A percentile compares a stretch with the other conserved stretches of the same genome.
These are phyloP conservation scores for Urostyla sp. DNA, from an alignment of 73 alveolate species.

Conservation along the genomic window DNA sequence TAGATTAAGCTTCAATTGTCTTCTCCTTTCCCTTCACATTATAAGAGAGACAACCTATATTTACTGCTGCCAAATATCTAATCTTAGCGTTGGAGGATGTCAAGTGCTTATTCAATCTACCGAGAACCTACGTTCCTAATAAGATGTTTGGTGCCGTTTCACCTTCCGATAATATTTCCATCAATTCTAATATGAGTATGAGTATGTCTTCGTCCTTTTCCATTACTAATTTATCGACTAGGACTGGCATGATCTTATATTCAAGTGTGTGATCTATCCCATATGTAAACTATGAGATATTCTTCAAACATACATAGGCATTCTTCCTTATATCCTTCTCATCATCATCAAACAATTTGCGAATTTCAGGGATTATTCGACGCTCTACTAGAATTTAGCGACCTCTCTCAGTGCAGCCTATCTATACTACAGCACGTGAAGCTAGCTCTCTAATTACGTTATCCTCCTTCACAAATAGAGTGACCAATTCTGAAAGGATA, in stretches of 20 bases:
- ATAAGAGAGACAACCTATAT: conserved; percentile 67
- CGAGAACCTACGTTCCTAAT: conserved; percentile 64
- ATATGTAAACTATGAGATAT: conserved; percentile 57
- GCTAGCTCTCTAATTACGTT: conserved; percentile 72
- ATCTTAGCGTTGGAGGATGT: conserved; percentile 55
- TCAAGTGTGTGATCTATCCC: conserved; percentile 69
- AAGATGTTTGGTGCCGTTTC: conserved; percentile 75
- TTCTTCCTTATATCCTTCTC: conserved; percentile 67
- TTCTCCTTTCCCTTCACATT: conserved; percentile 74
- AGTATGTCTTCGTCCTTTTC: conserved; percentile 76
- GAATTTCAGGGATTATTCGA: conserved; percentile 60
- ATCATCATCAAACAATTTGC: conserved; percentile 67
- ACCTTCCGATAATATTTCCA: conserved; percentile 70
- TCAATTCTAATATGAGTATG: conserved; percentile 58
- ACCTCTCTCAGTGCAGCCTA: conserved; percentile 69
- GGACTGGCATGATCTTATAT: conserved; percentile 64
- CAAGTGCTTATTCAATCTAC: conserved; percentile 67
- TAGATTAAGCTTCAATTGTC: conserved; percentile 77
- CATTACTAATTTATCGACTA: conserved; percentile 72
- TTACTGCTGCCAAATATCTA: conserved; percentile 73
- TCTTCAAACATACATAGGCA: conserved; percentile 68
- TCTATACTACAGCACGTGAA: conserved; percentile 66
- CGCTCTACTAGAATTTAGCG: conserved; percentile 50
- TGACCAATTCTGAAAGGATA: conserved; percentile 58
- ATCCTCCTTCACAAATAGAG: conserved; percentile 57